A percentile compares a stretch with the other conserved stretches of the same genome.
Conservation (phyloP, 495 filamentous ascomycete species). For the Xylaria nigripes region DNA sequence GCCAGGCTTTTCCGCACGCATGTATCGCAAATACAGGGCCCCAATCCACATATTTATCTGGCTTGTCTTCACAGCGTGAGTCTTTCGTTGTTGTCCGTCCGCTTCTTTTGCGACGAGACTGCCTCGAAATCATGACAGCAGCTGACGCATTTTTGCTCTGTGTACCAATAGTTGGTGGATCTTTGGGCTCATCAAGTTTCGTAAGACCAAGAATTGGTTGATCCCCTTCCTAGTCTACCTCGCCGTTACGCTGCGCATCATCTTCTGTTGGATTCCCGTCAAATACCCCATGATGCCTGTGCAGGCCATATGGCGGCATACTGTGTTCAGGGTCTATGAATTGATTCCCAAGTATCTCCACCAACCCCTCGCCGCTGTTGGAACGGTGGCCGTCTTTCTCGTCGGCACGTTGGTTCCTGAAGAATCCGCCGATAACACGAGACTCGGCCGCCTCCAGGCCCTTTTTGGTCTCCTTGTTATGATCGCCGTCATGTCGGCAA, state of each 20-base stretch:
- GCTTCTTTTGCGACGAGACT: constrained; percentile 6
- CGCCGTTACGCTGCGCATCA: constrained; percentile 59
- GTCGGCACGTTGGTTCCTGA: constrained; percentile 65
- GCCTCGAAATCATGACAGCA: constrained; percentile 6
- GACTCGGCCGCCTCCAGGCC: constrained; percentile 68
- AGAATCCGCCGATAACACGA: constrained; percentile 65
- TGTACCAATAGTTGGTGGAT: constrained; percentile 70
- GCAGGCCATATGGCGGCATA: constrained; percentile 56
- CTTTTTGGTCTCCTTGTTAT: constrained; percentile 73
- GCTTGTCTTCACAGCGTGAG: constrained; percentile 29
- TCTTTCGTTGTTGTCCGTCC: constrained; percentile 7
- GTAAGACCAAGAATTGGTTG: constrained; percentile 69
- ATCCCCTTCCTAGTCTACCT: constrained; percentile 79
- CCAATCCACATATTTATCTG: constrained; percentile 21
- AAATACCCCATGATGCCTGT: constrained; percentile 56
- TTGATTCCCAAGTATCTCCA: constrained; percentile 55
- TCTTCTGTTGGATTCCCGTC: constrained; percentile 66
- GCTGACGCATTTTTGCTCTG: constrained; percentile 1
- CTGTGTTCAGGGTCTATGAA: constrained; percentile 44
- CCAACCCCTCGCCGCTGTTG: constrained; percentile 47
- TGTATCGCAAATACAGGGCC: constrained; percentile 16
- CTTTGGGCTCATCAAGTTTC: constrained; percentile 63
- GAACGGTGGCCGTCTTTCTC: constrained; percentile 61
- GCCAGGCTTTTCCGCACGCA: not conserved
- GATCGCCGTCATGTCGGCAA: constrained; percentile 54